Conservation (phyloP, 352 stramenopile genomes). For the Pythium plurisporium region DNA sequence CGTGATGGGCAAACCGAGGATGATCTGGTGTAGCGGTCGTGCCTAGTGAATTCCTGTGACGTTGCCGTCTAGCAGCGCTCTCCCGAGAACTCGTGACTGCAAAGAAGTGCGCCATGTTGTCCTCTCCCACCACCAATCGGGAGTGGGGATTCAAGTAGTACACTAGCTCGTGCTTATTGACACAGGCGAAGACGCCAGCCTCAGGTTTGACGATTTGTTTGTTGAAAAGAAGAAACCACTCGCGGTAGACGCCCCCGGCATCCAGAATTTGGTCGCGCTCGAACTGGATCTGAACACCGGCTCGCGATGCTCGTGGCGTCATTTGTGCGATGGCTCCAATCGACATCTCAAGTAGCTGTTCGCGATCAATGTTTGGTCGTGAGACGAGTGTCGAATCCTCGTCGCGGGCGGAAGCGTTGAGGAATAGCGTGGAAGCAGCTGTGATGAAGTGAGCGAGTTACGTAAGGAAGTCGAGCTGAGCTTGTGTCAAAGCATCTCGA, state of each 20-base stretch:
- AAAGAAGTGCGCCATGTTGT: slow-evolving; percentile 41
- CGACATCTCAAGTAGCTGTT: neutral
- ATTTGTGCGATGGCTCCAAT: neutral
- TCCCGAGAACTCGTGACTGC: slow-evolving; percentile 39
- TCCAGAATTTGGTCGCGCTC: slow-evolving; percentile 59
- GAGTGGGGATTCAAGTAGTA: slow-evolving; percentile 52
- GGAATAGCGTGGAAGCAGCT: neutral
- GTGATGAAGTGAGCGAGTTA: slow-evolving; percentile 17
- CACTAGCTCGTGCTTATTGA: slow-evolving; percentile 37
- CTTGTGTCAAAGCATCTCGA: neutral
- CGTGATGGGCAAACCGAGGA: slow-evolving; percentile 21
- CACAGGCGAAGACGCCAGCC: slow-evolving; percentile 38
- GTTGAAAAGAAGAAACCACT: slow-evolving; percentile 76
- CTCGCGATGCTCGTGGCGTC: neutral
- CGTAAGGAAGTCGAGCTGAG: slow-evolving; percentile 13
- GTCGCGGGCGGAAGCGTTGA: neutral
- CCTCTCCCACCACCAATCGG: slow-evolving; percentile 14
- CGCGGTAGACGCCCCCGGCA: slow-evolving; percentile 50
- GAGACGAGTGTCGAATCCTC: neutral
- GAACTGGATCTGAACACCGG: slow-evolving; percentile 50
- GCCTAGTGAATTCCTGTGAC: slow-evolving; percentile 54
- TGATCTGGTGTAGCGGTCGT: slow-evolving; percentile 43
- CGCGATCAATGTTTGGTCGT: neutral
- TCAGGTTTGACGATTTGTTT: slow-evolving; percentile 31
- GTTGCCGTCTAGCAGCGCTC: slow-evolving; percentile 79